phyloP scores from a whole-genome alignment of 2,329 filamentous ascomycete genomes.

The Leptographium procerum region DNA sequence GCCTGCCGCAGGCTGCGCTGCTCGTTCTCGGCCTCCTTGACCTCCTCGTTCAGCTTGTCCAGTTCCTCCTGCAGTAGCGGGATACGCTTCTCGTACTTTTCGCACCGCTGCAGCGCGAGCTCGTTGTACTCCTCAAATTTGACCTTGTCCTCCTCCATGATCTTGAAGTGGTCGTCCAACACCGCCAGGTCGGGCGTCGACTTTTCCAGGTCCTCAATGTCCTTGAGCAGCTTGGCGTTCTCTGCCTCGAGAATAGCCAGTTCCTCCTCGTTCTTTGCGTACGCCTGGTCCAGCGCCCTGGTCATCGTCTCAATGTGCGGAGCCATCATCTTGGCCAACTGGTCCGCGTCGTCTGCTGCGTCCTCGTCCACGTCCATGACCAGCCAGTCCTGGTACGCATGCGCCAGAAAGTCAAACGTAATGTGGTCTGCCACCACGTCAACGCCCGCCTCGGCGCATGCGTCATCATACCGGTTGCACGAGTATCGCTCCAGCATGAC shows the following conservation, averaged over 20 bases:
- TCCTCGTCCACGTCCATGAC: conserved; percentile 75
- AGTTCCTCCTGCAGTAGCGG: conserved; percentile 79
- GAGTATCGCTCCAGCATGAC: conserved; percentile 85
- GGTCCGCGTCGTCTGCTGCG: conserved; percentile 71
- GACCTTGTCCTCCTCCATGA: conserved; percentile 84
- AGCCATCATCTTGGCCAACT: conserved; percentile 60
- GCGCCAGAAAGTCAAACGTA: conserved; percentile 83
- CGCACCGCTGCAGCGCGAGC: conserved; percentile 69
- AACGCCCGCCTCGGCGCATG: conserved; percentile 75
- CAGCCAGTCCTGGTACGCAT: conserved; percentile 88
- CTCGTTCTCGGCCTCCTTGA: conserved; percentile 74
- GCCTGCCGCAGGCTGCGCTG: conserved; percentile 67
- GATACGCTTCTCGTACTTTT: conserved; percentile 76
- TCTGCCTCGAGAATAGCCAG: conserved; percentile 79
- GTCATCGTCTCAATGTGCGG: conserved; percentile 87
- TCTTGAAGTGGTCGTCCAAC: conserved; percentile 80
- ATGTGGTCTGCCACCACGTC: conserved; percentile 86
- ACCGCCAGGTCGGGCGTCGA: conserved; percentile 72
- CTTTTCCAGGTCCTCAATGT: conserved; percentile 84
- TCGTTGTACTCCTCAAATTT: conserved; percentile 96
- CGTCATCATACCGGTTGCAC: conserved; percentile 72
- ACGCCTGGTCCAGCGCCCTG: conserved; percentile 71
- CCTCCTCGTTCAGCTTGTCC: conserved; percentile 62
- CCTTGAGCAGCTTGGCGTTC: conserved; percentile 65
- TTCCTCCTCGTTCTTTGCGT: conserved; percentile 74